These are phyloP conservation scores for Dispira simplex DNA, from an alignment of 192 early-diverging fungal species.

Conservation along the genomic window DNA sequence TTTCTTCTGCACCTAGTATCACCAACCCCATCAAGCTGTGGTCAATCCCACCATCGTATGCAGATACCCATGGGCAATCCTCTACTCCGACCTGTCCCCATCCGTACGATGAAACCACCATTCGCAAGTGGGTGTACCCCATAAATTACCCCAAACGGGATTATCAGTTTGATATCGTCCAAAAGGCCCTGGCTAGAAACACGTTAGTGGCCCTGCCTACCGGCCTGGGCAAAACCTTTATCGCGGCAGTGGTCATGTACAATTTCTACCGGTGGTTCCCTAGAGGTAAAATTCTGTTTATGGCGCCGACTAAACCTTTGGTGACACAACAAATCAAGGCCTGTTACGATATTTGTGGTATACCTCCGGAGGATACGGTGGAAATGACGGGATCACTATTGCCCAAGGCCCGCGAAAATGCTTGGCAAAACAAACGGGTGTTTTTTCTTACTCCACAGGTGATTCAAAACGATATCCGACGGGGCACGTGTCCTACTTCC, in stretches of 20 bases:
- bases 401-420: constrained; percentile 29
- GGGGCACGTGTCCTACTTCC: constrained; percentile 44
- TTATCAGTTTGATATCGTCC: constrained; percentile 81
- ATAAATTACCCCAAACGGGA: constrained; percentile 52
- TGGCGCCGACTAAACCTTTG: constrained; percentile 85
- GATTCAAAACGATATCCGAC: constrained; percentile 67
- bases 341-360: constrained; percentile 64
- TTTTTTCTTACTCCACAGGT: constrained; percentile 84
- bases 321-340: constrained; percentile 86
- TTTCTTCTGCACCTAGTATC: not conserved
- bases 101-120: not conserved
- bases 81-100: not conserved
- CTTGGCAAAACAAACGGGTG: constrained; percentile 54
- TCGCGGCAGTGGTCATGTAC: constrained; percentile 88
- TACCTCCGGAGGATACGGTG: constrained; percentile 41
- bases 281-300: constrained; percentile 63
- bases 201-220: constrained; percentile 75
- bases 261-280: constrained; percentile 91
- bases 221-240: constrained; percentile 87
- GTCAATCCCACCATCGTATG: not conserved
- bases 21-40: not conserved
- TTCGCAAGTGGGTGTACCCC: constrained; percentile 52
- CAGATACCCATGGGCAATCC: not conserved
- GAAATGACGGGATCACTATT: constrained; percentile 51
- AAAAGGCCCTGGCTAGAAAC: constrained; percentile 58